Percentiles rank a stretch among this genome's conserved stretches.
Evolutionary conservation across 495 filamentous ascomycete genomes (phyloP).

Genomic region (Aspergillus ellipticus): DNA sequence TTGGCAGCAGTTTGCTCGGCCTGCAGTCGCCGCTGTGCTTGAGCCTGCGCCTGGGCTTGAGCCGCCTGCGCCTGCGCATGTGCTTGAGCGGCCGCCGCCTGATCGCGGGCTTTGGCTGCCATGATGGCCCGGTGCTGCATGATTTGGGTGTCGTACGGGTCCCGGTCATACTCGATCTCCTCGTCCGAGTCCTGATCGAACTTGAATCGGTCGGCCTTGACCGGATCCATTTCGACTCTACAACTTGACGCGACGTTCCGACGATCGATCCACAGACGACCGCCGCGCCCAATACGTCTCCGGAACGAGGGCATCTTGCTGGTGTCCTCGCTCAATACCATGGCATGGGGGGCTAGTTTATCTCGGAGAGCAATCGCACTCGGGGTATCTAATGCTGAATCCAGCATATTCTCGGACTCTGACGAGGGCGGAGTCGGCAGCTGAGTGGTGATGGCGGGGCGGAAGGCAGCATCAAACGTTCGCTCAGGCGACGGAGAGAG

Average conservation of each 20-base stretch:
- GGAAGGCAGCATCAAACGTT: slow-evolving; percentile 60
- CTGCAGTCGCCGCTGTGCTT: slow-evolving; percentile 37
- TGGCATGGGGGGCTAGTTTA: slow-evolving; percentile 40
- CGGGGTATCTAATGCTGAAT: slow-evolving; percentile 41
- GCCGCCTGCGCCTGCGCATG: slow-evolving; percentile 48
- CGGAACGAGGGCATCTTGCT: slow-evolving; percentile 57
- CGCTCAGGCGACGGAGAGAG: slow-evolving; percentile 64
- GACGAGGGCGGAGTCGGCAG: slow-evolving; percentile 84
- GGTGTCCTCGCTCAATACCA: slow-evolving; percentile 47
- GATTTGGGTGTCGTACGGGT: slow-evolving; percentile 65
- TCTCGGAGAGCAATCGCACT: slow-evolving; percentile 46
- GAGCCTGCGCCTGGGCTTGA: slow-evolving; percentile 32
- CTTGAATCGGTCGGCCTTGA: slow-evolving; percentile 71
- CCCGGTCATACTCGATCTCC: slow-evolving; percentile 66
- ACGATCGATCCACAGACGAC: slow-evolving; percentile 79
- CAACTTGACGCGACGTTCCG: slow-evolving; percentile 47
- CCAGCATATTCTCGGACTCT: slow-evolving; percentile 57
- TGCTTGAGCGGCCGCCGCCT: slow-evolving; percentile 43
- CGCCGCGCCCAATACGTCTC: slow-evolving; percentile 69
- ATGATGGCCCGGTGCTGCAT: slow-evolving; percentile 72
- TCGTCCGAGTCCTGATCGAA: slow-evolving; percentile 73
- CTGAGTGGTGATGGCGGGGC: slow-evolving; percentile 77
- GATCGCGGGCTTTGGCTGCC: slow-evolving; percentile 47
- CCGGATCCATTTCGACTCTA: slow-evolving; percentile 48
- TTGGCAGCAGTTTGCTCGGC: slow-evolving; percentile 38